Evolutionary conservation across 257 asterid genomes (phyloP), one percentile per base, ranked within the genome.

Genomic region (Solanum pinnatisectum): DNA sequence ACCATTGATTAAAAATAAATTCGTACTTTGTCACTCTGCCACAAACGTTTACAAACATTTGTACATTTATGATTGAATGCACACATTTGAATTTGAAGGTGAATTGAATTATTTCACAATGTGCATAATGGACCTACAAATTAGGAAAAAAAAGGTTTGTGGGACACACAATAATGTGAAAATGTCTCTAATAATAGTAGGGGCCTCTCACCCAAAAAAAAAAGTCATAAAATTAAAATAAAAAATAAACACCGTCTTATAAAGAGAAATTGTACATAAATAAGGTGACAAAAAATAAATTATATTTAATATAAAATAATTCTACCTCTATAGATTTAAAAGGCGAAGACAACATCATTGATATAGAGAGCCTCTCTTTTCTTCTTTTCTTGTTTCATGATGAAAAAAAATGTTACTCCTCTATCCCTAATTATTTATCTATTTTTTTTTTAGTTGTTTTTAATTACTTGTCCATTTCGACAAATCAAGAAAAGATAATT

Each of bases 281-380:
- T 59, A 52, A 59, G 13, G 76, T 52, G 56, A 76, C 49, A 59
- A 37, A 39, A 33, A 36, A 27, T 44, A 60, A 10, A 87, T 84
- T 87, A 46, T 42, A n/a, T 42, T 60, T 63, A 35, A 25, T 73
- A 46, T 35, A 72, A 74, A 87, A 20, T 25, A 72, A 83, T 68
- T 73, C 44, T 15, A 16, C 20, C 84, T 35, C 72, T 23, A 39
- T 25, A 39, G 72, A 36, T 73, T 74, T 5, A 23, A 84, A 72
- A 20, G 42, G 84, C 42, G 76, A 40, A 76, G 89, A 84, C 87
- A 84, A 89, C 87, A 63, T 67, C 86, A 89, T 76, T 76, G 83
- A 76, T 22, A 42, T 73, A 73, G 33, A 35, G 87, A 84, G 56
- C 39, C 89, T 89, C 88, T 79, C n/a, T 16, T 73, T 73, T 35